Conservation (phyloP, 2,329 filamentous ascomycete genomes). For the Aspergillus brunneoviolaceus region DNA sequence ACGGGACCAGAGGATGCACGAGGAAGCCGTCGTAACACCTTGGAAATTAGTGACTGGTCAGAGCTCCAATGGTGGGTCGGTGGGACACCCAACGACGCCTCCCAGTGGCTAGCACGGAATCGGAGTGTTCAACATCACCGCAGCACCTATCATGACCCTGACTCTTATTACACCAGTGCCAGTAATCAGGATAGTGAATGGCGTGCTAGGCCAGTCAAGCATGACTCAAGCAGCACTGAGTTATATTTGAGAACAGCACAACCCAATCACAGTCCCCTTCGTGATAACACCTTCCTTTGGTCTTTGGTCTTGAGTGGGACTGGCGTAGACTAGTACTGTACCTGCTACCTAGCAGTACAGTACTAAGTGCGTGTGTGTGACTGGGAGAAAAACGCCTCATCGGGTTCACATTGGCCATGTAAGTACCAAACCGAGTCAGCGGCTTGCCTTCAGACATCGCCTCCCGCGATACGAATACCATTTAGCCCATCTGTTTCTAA, state of each 20-base stretch:
- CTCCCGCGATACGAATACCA: neutral
- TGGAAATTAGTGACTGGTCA: neutral
- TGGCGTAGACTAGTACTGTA: neutral
- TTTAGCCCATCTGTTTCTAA: neutral
- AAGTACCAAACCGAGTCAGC: neutral
- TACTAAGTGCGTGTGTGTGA: neutral
- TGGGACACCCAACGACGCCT: neutral
- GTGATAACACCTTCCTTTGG: neutral
- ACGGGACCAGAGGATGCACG: neutral
- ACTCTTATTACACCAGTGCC: neutral
- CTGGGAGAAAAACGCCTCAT: neutral
- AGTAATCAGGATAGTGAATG: neutral
- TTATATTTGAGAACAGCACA: neutral
- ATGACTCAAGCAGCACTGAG: neutral
- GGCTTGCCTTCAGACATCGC: neutral
- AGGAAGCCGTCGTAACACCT: neutral
- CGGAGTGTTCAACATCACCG: neutral
- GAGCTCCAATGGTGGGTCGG: neutral
- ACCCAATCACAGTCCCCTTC: neutral
- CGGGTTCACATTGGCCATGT: neutral
- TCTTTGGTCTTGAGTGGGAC: neutral
- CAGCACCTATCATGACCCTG: neutral
- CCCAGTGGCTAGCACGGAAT: neutral
- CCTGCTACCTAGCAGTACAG: neutral
- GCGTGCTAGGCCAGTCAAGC: neutral